phyloP scores from a whole-genome alignment of 352 stramenopile genomes.

The Plasmopara viticola region DNA sequence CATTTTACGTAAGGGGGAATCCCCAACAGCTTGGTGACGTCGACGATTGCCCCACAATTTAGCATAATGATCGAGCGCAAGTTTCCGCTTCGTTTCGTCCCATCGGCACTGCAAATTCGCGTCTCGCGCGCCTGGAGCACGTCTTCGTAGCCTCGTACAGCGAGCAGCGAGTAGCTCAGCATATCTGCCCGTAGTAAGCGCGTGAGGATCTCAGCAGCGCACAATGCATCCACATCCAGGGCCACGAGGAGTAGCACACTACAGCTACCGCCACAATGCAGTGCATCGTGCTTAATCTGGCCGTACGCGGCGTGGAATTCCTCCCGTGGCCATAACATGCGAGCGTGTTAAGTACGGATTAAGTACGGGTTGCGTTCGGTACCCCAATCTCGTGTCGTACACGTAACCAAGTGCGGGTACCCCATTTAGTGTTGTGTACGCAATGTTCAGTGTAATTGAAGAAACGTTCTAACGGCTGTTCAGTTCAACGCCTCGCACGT shows the following conservation, averaged over 20 bases:
- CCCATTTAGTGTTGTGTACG: too few species aligned
- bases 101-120: conserved; percentile 50
- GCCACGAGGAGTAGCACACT: conserved; percentile 92
- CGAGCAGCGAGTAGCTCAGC: conserved; percentile 66
- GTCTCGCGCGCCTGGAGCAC: conserved; percentile 67
- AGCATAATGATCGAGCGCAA: conserved; percentile 90
- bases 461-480: too few species aligned
- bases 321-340: conserved; percentile 79
- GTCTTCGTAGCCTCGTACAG: conserved; percentile 81
- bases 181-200: conserved; percentile 66
- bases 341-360: too few species aligned
- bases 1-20: conserved; percentile 61
- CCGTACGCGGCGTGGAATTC: conserved; percentile 82
- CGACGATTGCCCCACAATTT: conserved; percentile 92
- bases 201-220: conserved; percentile 91
- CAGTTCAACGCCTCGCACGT: neutral
- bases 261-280: conserved; percentile 52
- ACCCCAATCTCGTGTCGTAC: too few species aligned
- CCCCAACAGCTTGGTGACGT: conserved; percentile 83
- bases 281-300: conserved; percentile 75
- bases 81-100: conserved; percentile 35
- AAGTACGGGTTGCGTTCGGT: too few species aligned
- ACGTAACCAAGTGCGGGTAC: too few species aligned
- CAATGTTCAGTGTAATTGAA: too few species aligned
- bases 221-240: conserved; percentile 92